Base-by-base conservation (phyloP, 2,329 filamentous ascomycete genomes). In the Fusarium sp. region DNA sequence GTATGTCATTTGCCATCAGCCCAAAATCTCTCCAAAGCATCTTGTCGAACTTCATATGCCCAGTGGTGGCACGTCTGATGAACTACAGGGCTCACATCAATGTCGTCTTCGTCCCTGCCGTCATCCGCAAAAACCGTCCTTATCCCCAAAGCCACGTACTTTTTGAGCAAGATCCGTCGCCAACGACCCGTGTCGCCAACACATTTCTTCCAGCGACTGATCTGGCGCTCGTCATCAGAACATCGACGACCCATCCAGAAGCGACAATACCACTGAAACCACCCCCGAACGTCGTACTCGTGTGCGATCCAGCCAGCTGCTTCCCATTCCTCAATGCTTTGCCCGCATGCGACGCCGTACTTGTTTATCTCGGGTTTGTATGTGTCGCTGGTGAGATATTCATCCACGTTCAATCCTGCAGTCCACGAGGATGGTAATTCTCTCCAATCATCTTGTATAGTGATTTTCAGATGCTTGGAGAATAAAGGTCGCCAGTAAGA, bases 201-300 rank as follows among this genome's bases (percentile, higher is more conserved):
- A 10, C 66, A 69, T 21, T 69, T 69, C 42, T 58, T 69, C 66
- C 66, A 69, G 4, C 66, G 66, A n/a, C 64, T 63, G n/a, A 69
- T 69, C 14, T 69, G 66, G 1, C 66, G 64, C 35, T 69, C 64
- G 0, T 69, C 66, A 37, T 69, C 66, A 1, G 15, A 15, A 4
- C 66, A 69, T 4, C 66, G 66, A 4, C 66, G 66, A 1, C 66
- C 66, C 66, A 69, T 69, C 49, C 64, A 69, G 3, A 57, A 69
- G 0, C 66, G 66, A 5, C 66, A 69, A 23, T 69, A 69, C 66
- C 66, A 69, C 9, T 69, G 66, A 16, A 69, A 69, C 66, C 66
- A 69, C 0, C 66, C 66, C 19, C 66, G 18, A 3, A 69, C 25
- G 5, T 69, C 66, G 29, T 69, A 42, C 11, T 69, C 58, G 3